Percentiles rank a stretch among this genome's conserved stretches.
Evolutionary conservation across 768 basidiomycete species (phyloP).

Genomic region (Naematelia encephala): DNA sequence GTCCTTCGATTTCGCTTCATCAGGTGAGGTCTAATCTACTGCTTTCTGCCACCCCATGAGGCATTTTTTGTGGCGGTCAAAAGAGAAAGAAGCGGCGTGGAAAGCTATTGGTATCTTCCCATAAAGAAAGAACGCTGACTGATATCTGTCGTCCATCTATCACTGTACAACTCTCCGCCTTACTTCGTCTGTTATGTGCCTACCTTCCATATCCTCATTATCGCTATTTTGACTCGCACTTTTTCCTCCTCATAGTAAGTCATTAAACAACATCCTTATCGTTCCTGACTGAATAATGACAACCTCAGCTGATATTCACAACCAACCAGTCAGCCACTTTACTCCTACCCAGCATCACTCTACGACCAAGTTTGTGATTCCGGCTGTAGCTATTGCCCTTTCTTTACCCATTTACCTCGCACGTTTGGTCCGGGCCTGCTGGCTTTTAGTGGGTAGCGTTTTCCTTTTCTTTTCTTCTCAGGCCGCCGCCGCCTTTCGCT

Average conservation of each 20-base stretch:
- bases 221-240: not conserved
- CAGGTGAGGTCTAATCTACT: not conserved
- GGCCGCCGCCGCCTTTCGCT: not conserved
- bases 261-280: not conserved
- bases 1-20: not conserved
- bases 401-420: not conserved
- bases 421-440: not conserved
- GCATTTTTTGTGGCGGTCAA: no score
- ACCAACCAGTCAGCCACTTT: not conserved
- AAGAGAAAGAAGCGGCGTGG: no score
- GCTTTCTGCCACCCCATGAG: not conserved
- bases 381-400: not conserved
- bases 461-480: not conserved
- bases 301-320: not conserved
- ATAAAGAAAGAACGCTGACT: not conserved
- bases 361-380: not conserved
- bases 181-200: no score
- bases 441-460: conserved; percentile 2
- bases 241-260: not conserved
- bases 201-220: no score
- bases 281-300: not conserved
- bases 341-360: not conserved
- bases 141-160: not conserved
- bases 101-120: not conserved
- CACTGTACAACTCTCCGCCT: no score